A percentile compares a stretch with the other conserved stretches of the same genome.
These are phyloP conservation scores for Phytophthora litchii DNA, from an alignment of 352 stramenopile genomes.

Conservation along the genomic window DNA sequence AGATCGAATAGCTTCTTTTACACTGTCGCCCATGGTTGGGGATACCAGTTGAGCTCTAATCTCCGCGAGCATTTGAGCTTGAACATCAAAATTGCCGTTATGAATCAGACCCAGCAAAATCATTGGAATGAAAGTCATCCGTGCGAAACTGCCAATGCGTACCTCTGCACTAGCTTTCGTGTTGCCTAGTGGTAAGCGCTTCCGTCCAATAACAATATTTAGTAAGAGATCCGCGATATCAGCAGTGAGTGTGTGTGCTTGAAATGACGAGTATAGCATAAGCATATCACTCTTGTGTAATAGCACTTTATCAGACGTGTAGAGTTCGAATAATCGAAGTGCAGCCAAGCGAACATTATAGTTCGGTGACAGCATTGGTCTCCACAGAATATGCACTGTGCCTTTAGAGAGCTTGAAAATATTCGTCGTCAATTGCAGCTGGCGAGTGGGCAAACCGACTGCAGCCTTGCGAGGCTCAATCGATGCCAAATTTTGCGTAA, in stretches of 20 bases:
- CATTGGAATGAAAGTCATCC: slow-evolving; percentile 60
- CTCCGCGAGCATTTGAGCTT: slow-evolving; percentile 60
- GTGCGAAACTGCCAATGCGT: slow-evolving; percentile 50
- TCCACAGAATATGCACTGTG: slow-evolving; percentile 70
- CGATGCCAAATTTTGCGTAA: slow-evolving; percentile 52
- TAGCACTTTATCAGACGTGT: slow-evolving; percentile 69
- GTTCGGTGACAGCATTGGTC: slow-evolving; percentile 51
- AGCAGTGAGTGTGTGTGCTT: slow-evolving; percentile 58
- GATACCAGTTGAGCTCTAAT: slow-evolving; percentile 55
- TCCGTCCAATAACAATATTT: slow-evolving; percentile 69
- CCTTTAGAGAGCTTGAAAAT: slow-evolving; percentile 66
- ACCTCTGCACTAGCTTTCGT: slow-evolving; percentile 12
- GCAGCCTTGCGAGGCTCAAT: slow-evolving; percentile 34
- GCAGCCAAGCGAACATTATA: slow-evolving; percentile 62
- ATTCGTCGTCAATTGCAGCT: slow-evolving; percentile 38
- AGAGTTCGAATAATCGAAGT: slow-evolving; percentile 72
- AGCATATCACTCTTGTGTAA: slow-evolving; percentile 65
- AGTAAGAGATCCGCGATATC: slow-evolving; percentile 56
- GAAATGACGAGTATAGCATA: slow-evolving; percentile 61
- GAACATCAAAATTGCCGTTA: slow-evolving; percentile 55
- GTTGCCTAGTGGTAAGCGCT: slow-evolving; percentile 15
- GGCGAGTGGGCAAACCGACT: slow-evolving; percentile 25
- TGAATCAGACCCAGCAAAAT: slow-evolving; percentile 60
- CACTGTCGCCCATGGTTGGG: slow-evolving; percentile 46
- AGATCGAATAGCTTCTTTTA: slow-evolving; percentile 74